Percentiles rank a stretch among this genome's conserved stretches.
Conservation (phyloP, 495 filamentous ascomycete species). For the Aspergillus ostianus region DNA sequence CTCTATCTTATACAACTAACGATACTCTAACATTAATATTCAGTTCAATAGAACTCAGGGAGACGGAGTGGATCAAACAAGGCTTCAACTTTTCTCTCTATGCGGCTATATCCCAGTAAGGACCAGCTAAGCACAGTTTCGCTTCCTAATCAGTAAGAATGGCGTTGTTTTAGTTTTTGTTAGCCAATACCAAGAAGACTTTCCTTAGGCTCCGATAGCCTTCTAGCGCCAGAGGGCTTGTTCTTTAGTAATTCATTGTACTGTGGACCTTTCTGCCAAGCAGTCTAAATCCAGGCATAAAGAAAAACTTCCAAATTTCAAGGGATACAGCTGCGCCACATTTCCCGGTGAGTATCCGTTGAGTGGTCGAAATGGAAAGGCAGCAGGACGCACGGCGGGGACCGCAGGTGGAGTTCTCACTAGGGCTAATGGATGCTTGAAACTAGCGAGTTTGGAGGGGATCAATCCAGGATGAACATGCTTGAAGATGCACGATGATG, state of each 20-base stretch:
- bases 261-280: not conserved
- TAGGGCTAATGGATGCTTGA: not conserved
- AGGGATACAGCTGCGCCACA: not conserved
- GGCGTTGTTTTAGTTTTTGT: too few species aligned
- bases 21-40: too few species aligned
- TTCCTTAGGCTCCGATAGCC: too few species aligned
- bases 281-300: not conserved
- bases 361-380: too few species aligned
- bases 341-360: not conserved
- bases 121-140: too few species aligned
- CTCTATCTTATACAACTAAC: not conserved
- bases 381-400: not conserved
- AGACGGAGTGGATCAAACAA: not conserved
- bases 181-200: too few species aligned
- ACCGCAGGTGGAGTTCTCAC: not conserved
- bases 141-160: too few species aligned
- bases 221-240: too few species aligned
- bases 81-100: not conserved
- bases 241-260: not conserved
- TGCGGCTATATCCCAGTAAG: too few species aligned
- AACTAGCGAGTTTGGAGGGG: not conserved
- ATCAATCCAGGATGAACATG: too few species aligned
- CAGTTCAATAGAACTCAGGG: not conserved
- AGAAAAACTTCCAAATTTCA: not conserved
- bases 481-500: too few species aligned